These are phyloP conservation scores for Prunus yedoensis DNA, from an alignment of 331 rosid genomes.

Conservation along the genomic window DNA sequence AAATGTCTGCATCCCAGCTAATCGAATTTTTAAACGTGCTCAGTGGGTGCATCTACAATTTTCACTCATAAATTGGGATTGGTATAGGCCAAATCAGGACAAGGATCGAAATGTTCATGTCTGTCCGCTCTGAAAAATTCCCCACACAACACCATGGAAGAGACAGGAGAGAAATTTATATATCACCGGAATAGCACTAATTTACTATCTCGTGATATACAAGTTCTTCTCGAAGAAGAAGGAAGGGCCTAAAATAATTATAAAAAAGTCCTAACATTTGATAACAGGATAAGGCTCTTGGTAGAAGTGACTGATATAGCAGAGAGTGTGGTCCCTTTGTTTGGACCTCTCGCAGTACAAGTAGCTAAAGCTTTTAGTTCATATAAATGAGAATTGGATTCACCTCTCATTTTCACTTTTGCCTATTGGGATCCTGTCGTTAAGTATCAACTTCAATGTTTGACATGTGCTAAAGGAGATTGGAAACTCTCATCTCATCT, in stretches of 20 bases:
- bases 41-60: conserved; percentile 30
- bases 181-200: no score
- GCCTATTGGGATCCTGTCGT: conserved; percentile 37
- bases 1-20: conserved; percentile 16
- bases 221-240: not conserved
- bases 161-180: no score
- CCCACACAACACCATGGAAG: no score
- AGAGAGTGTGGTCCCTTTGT: conserved; percentile 38
- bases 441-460: conserved; percentile 37
- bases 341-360: not conserved
- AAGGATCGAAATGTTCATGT: no score
- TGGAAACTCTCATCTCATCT: conserved; percentile 12
- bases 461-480: conserved; percentile 34
- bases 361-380: conserved; percentile 18
- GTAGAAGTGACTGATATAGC: not conserved
- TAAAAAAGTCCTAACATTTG: not conserved
- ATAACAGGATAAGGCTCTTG: conserved; percentile 6
- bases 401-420: conserved; percentile 42
- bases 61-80: conserved; percentile 23
- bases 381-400: conserved; percentile 47
- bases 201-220: no score
- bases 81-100: not conserved
- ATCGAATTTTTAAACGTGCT: conserved; percentile 36
- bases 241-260: not conserved
- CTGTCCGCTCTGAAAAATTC: no score